These are phyloP conservation scores for Fusarium verrucosum DNA, from an alignment of 2,329 filamentous ascomycete species.

Conservation along the genomic window DNA sequence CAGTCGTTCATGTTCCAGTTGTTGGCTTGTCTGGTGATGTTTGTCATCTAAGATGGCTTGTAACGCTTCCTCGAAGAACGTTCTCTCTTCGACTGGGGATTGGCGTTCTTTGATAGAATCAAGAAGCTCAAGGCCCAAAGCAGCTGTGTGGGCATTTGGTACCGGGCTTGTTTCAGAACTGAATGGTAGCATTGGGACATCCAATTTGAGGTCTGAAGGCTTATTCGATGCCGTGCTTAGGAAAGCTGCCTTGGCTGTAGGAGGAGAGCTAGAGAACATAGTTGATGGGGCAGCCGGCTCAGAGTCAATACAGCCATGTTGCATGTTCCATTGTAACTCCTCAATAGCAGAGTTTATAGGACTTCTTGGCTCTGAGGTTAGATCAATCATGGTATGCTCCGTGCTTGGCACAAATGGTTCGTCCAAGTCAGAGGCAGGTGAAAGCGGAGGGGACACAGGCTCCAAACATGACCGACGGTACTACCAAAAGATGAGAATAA, in stretches of 20 bases:
- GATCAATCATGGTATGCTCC: slow-evolving; percentile 38
- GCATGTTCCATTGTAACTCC: slow-evolving; percentile 12
- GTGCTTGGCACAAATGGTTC: slow-evolving; percentile 36
- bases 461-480: background rate
- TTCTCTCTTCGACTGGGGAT: background rate
- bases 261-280: slow-evolving; percentile 28
- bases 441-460: slow-evolving; percentile 45
- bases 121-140: background rate
- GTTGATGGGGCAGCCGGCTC: slow-evolving; percentile 21
- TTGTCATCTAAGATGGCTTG: slow-evolving; percentile 31
- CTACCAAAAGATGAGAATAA: slow-evolving; percentile 6
- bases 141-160: background rate
- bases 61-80: slow-evolving; percentile 42
- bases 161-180: slow-evolving; percentile 16
- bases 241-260: background rate
- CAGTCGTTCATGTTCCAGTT: slow-evolving; percentile 45
- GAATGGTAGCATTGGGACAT: slow-evolving; percentile 37
- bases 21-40: slow-evolving; percentile 5
- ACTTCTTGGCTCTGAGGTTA: slow-evolving; percentile 47
- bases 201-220: slow-evolving; percentile 27
- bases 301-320: slow-evolving; percentile 33
- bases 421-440: slow-evolving; percentile 35
- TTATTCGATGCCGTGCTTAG: background rate
- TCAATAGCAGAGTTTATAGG: slow-evolving; percentile 17
- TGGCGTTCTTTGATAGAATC: background rate